A percentile compares a stretch with the other conserved stretches of the same genome.
These are phyloP conservation scores for Picea sitchensis DNA, from an alignment of 75 land plant species.

Conservation along the genomic window DNA sequence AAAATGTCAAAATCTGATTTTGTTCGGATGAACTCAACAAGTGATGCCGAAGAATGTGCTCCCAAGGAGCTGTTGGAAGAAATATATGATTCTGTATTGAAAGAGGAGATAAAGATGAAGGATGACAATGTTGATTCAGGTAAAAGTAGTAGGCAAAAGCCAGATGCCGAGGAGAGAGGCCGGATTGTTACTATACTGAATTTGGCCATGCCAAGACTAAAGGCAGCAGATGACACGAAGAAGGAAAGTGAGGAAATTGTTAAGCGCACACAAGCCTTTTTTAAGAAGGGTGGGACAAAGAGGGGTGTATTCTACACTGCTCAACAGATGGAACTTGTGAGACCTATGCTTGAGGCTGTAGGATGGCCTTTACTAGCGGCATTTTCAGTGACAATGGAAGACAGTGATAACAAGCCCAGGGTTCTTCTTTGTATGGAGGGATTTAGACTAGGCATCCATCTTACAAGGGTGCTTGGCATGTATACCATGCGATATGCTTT, in stretches of 20 bases:
- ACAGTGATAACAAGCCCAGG: constrained; percentile 85
- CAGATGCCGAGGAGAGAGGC: constrained; percentile 69
- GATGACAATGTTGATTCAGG: constrained; percentile 40
- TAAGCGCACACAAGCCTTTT: constrained; percentile 70
- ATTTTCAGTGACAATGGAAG: constrained; percentile 96
- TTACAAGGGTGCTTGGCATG: constrained; percentile 93
- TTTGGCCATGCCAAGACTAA: constrained; percentile 66
- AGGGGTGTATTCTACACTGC: constrained; percentile 82
- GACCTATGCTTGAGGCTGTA: constrained; percentile 96
- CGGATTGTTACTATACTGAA: constrained; percentile 75
- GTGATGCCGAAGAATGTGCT: constrained; percentile 76
- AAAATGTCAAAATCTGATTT: constrained; percentile 96
- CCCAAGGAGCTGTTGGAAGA: constrained; percentile 87
- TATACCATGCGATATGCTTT: constrained; percentile 99
- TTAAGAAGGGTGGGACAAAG: constrained; percentile 66
- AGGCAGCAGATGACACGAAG: constrained; percentile 58
- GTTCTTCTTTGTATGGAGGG: constrained; percentile 93
- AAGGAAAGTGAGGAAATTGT: constrained; percentile 81
- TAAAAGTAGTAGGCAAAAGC: constrained; percentile 41
- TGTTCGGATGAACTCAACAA: constrained; percentile 68
- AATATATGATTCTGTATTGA: constrained; percentile 93
- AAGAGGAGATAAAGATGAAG: constrained; percentile 94
- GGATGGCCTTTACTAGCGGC: constrained; percentile 99
- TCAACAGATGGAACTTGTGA: constrained; percentile 67
- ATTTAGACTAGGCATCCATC: constrained; percentile 77